Conservation (phyloP, 805 yeast genomes). For the Candida ascalaphidarum region DNA sequence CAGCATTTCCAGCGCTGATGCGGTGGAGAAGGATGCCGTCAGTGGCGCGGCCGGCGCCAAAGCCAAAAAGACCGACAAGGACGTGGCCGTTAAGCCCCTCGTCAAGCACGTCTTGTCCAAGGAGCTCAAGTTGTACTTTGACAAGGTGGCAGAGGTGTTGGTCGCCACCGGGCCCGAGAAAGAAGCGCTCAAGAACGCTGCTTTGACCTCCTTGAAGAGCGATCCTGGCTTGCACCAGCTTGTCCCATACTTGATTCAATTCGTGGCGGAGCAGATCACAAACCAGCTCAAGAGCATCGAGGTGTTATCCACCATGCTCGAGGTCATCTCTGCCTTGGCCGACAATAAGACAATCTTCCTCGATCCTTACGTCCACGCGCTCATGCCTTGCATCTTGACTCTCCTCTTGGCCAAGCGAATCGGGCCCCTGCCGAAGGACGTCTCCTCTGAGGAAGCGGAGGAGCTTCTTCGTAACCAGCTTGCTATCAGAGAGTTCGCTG, state of each 20-base stretch:
- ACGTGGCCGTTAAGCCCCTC: constrained; percentile 69
- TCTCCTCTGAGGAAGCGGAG: constrained; percentile 19
- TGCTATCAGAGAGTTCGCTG: constrained; percentile 82
- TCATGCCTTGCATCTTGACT: constrained; percentile 95
- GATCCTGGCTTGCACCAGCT: constrained; percentile 97
- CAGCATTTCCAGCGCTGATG: constrained; percentile 11
- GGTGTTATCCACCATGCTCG: constrained; percentile 74
- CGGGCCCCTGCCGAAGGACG: constrained; percentile 44
- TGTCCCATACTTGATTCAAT: constrained; percentile 93
- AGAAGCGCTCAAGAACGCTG: constrained; percentile 63
- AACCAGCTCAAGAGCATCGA: constrained; percentile 70
- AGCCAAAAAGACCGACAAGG: constrained; percentile 30
- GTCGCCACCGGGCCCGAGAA: constrained; percentile 46
- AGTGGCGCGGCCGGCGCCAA: constrained; percentile 2
- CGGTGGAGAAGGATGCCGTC: constrained; percentile 42
- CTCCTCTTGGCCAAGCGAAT: constrained; percentile 79
- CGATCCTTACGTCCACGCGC: constrained; percentile 92
- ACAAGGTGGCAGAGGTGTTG: constrained; percentile 77
- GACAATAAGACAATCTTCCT: constrained; percentile 79
- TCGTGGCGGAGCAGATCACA: constrained; percentile 91
- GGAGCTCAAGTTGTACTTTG: constrained; percentile 89
- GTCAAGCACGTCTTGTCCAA: constrained; percentile 93
- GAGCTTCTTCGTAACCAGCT: constrained; percentile 26
- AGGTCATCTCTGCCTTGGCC: constrained; percentile 76
- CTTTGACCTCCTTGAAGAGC: constrained; percentile 71